Evolutionary conservation across 2,329 filamentous ascomycete species (phyloP), one percentile per base, ranked within the genome.

Genomic region (Plenodomus tracheiphilus): DNA sequence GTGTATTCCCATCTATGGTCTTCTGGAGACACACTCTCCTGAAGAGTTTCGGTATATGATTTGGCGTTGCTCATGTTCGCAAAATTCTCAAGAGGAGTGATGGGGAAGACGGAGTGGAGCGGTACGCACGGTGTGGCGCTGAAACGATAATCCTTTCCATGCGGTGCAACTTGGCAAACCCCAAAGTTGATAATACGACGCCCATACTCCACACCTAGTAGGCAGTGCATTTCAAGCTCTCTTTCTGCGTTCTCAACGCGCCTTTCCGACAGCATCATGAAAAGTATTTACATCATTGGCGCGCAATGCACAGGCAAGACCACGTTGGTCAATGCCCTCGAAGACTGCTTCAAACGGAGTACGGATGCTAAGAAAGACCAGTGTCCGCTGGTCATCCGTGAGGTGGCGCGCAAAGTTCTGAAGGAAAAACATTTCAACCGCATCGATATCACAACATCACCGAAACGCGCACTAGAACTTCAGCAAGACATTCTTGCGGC

Each of bases 261-360:
- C n/a, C 22, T 10, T 25, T 25, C 22, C 6, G 22, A 25, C 22
- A 10, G 22, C 22, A 25, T 25, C 22, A 25, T 25, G 22, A 25
- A 25, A 25, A 25, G 41, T 32, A 69, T 78, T 25, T 79, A 77
- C 58, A 71, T 79, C 32, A 64, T 77, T 22, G 76, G 77, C 2
- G 70, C 76, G 2, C 76, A 77, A 39, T 76, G 69, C 38, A 78
- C 75, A 1, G 76, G 77, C 32, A 79, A 78, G 53, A 77, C 74
- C 1, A 78, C 77, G 0, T 63, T 79, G 1, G 66, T 74, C 46
- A 64, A 69, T 32, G 66, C 66, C 1, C 61, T 78, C 2, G 57
- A 61, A 19, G 43, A 21, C 0, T 59, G 8, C 61, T 73, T 43
- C 39, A 49, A 16, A 19, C 25, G 18, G 32, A 25, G 10, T 25